A percentile compares a stretch with the other conserved stretches of the same genome.
These are phyloP conservation scores for Escallonia herrerae DNA, from an alignment of 129 eudicot genomes.

Conservation along the genomic window DNA sequence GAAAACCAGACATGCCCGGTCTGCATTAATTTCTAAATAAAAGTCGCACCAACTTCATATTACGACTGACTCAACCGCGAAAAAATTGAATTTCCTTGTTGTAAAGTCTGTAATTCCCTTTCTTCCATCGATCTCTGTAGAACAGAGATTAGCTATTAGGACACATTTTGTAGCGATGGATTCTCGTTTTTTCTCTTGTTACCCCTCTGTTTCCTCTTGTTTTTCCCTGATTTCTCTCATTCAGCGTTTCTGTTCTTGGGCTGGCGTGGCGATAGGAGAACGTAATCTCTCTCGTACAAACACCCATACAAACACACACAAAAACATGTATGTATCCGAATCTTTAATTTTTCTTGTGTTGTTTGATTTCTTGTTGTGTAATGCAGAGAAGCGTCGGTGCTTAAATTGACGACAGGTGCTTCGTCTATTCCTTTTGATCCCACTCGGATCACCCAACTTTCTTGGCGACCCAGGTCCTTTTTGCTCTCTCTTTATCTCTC, in stretches of 20 bases:
- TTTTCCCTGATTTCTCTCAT: constrained; percentile 10
- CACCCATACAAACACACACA: too few relatives aligned
- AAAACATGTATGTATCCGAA: background rate
- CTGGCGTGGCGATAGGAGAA: constrained; percentile 7
- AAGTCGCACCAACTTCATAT: background rate
- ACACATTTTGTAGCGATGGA: constrained; percentile 17
- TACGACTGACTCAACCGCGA: too few relatives aligned
- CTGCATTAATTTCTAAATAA: background rate
- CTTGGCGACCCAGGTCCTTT: constrained; percentile 63
- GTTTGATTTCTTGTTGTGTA: constrained; percentile 7
- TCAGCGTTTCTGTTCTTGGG: constrained; percentile 21
- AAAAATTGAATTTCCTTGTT: too few relatives aligned
- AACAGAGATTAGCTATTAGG: too few relatives aligned
- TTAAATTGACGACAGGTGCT: constrained; percentile 41
- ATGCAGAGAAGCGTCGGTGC: constrained; percentile 30
- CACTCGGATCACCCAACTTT: constrained; percentile 54
- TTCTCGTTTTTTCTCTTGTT: constrained; percentile 16
- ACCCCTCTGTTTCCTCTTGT: constrained; percentile 20
- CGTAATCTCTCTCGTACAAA: constrained; percentile 18
- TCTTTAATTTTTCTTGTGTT: background rate
- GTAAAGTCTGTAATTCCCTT: too few relatives aligned
- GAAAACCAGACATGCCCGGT: background rate
- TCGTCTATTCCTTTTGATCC: constrained; percentile 49
- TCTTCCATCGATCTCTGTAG: background rate
- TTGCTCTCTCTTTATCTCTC: background rate